phyloP scores from a whole-genome alignment of 2,329 filamentous ascomycete genomes.

The Ilyonectria robusta region DNA sequence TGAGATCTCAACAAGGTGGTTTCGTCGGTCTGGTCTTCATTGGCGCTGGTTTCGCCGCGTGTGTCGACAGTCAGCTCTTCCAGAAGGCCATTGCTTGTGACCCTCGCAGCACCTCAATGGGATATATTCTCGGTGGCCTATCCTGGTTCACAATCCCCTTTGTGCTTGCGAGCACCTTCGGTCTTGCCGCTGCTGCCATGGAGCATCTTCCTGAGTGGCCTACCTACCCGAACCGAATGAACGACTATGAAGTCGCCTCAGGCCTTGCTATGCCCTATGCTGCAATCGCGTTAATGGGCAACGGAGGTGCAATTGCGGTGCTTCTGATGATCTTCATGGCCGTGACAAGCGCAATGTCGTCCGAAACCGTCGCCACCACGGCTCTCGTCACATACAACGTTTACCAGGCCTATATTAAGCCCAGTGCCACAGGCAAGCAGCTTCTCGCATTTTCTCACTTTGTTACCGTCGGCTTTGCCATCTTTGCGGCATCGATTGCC shows the following conservation, averaged over 20 bases:
- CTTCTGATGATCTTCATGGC: conserved; percentile 85
- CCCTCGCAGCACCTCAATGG: conserved; percentile 84
- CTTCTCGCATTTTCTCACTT: conserved; percentile 72
- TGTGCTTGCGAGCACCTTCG: conserved; percentile 87
- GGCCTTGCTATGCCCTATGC: conserved; percentile 86
- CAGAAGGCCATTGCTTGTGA: conserved; percentile 85
- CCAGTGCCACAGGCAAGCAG: conserved; percentile 16
- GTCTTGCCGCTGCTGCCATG: conserved; percentile 81
- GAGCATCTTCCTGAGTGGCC: conserved; percentile 80
- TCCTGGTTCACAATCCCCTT: conserved; percentile 92
- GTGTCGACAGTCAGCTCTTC: conserved; percentile 24
- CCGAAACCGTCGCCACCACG: conserved; percentile 22
- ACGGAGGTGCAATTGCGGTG: conserved; percentile 81
- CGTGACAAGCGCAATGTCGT: conserved; percentile 49
- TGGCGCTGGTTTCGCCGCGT: conserved; percentile 23
- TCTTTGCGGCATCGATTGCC: conserved; percentile 82
- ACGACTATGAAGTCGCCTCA: conserved; percentile 78
- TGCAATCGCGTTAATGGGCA: conserved; percentile 82
- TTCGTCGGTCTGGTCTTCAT: conserved; percentile 26
- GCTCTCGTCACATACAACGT: conserved; percentile 26
- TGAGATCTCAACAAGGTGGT: conserved; percentile 22
- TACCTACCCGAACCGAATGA: conserved; percentile 78
- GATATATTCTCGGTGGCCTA: conserved; percentile 87
- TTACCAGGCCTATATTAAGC: conserved; percentile 23
- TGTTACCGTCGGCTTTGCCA: conserved; percentile 85